Conservation (phyloP, 1,284 basidiomycete genomes). For the Leccinum huronense region DNA sequence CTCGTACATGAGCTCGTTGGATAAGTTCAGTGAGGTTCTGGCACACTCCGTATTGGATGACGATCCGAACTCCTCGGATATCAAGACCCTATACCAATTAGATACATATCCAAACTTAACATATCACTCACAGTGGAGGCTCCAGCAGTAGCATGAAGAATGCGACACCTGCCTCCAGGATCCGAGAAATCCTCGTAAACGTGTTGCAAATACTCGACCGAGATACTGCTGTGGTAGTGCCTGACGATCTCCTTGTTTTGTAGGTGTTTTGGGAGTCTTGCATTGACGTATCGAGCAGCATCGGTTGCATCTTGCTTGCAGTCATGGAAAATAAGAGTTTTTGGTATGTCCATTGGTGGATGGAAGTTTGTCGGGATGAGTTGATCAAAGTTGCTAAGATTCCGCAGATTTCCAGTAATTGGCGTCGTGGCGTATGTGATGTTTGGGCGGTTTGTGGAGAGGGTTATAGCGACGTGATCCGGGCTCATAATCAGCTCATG, state of each 20-base stretch:
- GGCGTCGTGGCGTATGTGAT: conserved; percentile 12
- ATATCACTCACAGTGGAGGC: too few species aligned
- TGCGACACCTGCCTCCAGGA: not conserved
- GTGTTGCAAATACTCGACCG: not conserved
- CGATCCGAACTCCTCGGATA: too few species aligned
- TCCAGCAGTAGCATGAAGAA: conserved; percentile 10
- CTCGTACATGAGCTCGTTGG: too few species aligned
- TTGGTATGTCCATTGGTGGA: conserved; percentile 3
- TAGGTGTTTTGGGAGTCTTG: not conserved
- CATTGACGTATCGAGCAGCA: not conserved
- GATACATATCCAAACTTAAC: too few species aligned
- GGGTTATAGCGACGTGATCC: not conserved
- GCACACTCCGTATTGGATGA: too few species aligned
- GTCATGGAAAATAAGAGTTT: conserved; percentile 10
- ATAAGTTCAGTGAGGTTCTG: too few species aligned
- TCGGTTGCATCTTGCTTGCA: conserved; percentile 5
- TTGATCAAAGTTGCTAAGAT: not conserved
- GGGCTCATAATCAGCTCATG: not conserved
- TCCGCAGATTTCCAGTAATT: not conserved
- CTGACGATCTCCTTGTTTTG: not conserved
- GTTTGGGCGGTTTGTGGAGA: conserved; percentile 8
- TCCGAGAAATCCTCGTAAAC: not conserved
- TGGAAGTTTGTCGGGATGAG: not conserved
- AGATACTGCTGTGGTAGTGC: conserved; percentile 13
- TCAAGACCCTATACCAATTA: too few species aligned